A percentile compares a stretch with the other conserved stretches of the same genome.
phyloP scores from a whole-genome alignment of 129 eudicot species.

The Mikania micrantha region DNA sequence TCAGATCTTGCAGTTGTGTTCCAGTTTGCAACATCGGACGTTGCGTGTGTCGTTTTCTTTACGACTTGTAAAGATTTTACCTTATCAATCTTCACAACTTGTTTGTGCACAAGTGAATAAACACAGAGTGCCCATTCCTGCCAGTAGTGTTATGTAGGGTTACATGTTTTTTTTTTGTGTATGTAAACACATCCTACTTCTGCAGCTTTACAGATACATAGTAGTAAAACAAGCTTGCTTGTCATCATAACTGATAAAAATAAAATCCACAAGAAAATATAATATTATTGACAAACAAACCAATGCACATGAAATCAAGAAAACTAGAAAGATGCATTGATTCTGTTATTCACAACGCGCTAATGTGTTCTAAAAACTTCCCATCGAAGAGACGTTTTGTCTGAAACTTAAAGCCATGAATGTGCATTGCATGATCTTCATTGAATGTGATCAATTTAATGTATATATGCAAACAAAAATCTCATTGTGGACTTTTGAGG shows the following conservation, averaged over 20 bases:
- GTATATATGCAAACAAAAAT: too few relatives aligned
- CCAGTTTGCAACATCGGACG: conserved; percentile 32
- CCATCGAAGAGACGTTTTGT: not conserved
- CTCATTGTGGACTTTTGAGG: too few relatives aligned
- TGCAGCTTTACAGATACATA: conserved; percentile 8
- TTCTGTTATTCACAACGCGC: not conserved
- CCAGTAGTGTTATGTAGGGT: conserved; percentile 31
- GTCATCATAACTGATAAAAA: conserved; percentile 5
- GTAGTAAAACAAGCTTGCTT: conserved; percentile 1
- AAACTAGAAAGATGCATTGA: conserved; percentile 4
- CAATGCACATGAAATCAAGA: not conserved
- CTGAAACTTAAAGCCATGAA: not conserved
- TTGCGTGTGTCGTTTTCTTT: conserved; percentile 23
- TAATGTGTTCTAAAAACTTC: not conserved
- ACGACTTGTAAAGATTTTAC: conserved; percentile 13
- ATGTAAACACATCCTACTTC: conserved; percentile 19
- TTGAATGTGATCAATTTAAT: not conserved
- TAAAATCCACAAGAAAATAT: conserved; percentile 2
- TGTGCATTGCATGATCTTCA: not conserved
- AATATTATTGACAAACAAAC: conserved; percentile 2
- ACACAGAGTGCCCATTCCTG: conserved; percentile 30
- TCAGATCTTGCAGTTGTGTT: conserved; percentile 22
- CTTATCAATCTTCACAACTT: conserved; percentile 6
- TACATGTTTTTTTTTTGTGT: conserved; percentile 18
- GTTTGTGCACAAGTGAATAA: conserved; percentile 3